These are phyloP conservation scores for Candida odintsovae DNA, from an alignment of 805 yeast species.

Conservation along the genomic window DNA sequence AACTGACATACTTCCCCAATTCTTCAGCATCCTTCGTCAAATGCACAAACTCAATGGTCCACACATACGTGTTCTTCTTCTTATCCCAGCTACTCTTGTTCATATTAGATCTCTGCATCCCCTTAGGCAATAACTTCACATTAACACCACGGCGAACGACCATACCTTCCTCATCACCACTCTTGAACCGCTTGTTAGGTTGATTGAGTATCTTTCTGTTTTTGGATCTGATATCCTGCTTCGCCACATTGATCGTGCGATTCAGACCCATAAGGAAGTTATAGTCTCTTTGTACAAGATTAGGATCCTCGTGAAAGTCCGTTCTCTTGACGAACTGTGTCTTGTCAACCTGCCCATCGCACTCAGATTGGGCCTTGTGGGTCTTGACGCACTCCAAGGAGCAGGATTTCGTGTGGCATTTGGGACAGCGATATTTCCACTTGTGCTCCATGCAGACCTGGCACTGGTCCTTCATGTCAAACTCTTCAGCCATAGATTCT, in stretches of 20 bases:
- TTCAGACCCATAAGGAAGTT: slow-evolving; percentile 60
- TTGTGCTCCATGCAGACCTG: slow-evolving; percentile 37
- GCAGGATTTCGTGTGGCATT: slow-evolving; percentile 64
- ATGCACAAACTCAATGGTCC: slow-evolving; percentile 78
- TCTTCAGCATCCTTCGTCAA: slow-evolving; percentile 27
- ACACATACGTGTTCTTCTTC: slow-evolving; percentile 50
- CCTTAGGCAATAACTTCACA: slow-evolving; percentile 57
- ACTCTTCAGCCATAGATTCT: background rate
- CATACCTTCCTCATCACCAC: slow-evolving; percentile 3
- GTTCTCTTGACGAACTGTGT: slow-evolving; percentile 48
- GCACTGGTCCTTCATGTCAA: slow-evolving; percentile 27
- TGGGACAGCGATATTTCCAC: slow-evolving; percentile 75
- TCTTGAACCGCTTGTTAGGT: slow-evolving; percentile 12
- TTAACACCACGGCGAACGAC: slow-evolving; percentile 59
- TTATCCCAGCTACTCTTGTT: slow-evolving; percentile 73
- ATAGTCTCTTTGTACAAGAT: slow-evolving; percentile 67
- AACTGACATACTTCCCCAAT: slow-evolving; percentile 30
- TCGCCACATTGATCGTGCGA: slow-evolving; percentile 54
- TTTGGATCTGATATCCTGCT: slow-evolving; percentile 40
- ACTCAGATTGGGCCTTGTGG: slow-evolving; percentile 58
- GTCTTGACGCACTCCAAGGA: slow-evolving; percentile 61
- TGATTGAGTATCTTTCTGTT: slow-evolving; percentile 38
- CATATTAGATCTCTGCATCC: slow-evolving; percentile 60
- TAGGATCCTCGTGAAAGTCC: slow-evolving; percentile 35
- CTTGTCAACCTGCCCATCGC: slow-evolving; percentile 63